Percentiles rank a stretch among this genome's conserved stretches.
phyloP scores from a whole-genome alignment of 345 rosid genomes.

The Salix purpurea region DNA sequence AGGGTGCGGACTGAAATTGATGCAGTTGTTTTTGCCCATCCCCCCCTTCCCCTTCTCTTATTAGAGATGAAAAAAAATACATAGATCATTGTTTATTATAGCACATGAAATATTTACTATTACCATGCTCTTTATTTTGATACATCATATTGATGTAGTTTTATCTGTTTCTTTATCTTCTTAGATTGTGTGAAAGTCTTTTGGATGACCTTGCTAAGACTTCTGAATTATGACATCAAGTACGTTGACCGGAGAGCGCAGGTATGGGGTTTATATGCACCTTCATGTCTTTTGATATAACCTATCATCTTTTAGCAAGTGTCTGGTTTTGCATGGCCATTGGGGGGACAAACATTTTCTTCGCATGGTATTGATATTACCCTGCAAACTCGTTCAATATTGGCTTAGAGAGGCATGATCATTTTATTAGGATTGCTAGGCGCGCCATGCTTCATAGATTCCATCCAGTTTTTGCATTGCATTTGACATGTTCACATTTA shows the following conservation, averaged over 20 bases:
- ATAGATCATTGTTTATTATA: neutral
- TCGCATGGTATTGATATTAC: neutral
- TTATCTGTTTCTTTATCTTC: neutral
- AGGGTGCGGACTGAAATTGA: neutral
- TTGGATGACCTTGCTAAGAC: slow-evolving; percentile 46
- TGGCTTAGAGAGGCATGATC: neutral
- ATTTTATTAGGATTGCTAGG: neutral
- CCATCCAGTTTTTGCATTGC: neutral
- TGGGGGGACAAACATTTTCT: neutral
- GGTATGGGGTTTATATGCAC: slow-evolving; percentile 27
- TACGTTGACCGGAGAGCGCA: slow-evolving; percentile 50
- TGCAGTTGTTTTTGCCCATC: neutral
- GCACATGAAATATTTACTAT: neutral
- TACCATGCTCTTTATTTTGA: neutral
- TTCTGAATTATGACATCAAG: slow-evolving; percentile 47
- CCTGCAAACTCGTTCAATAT: neutral
- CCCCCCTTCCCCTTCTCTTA: neutral
- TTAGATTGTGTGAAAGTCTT: slow-evolving; percentile 30
- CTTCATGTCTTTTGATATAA: neutral
- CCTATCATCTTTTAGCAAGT: neutral
- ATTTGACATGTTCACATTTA: neutral
- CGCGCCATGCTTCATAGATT: neutral
- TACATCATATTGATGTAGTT: neutral
- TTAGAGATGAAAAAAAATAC: neutral
- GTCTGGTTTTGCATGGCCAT: neutral